Base-by-base conservation (phyloP, 305 asterid genomes). In the Solanum hybrid region DNA sequence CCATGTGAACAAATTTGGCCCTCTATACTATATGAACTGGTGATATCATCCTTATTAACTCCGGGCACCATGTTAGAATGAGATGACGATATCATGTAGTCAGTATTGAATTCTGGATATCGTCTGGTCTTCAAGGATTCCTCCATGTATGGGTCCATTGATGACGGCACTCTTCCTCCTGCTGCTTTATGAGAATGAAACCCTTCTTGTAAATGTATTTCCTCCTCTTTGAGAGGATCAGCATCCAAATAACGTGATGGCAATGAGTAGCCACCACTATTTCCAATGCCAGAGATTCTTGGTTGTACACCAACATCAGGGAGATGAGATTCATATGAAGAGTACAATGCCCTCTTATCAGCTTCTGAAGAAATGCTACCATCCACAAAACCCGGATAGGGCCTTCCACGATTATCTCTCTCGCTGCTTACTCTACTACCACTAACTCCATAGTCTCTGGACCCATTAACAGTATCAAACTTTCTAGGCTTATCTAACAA, bases 401-500 rank as follows among this genome's bases (percentile, higher is more conserved):
- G 75, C 90, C 87, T 27, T 89, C 79, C 90, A 82, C 89, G 86
- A 89, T 89, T 90, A 64, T 92, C 93, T 90, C 89, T 77, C 79
- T 92, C 92, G 26, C 84, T 91, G 66, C 92, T 91, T 5, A 90
- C 80, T 82, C 91, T 81, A 75, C 88, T 89, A 89, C 90, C 92
- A 85, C 89, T 88, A 88, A 85, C 89, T 73, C 92, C 94, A 82
- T 86, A 89, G 32, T 88, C 89, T 20, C 72, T 69, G 31, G 87
- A 73, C 46, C 89, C 90, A 80, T 86, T 92, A 85, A 88, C 10
- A 60, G 88, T 66, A 87, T 91, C 94, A 87, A 88, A 79, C 87
- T 90, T 93, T 79, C 88, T 69, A 64, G 91, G 81, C 73, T 89
- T 92, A 80, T 92, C 93, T 42, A 91, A 75, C 88, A 85, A 90